Evolutionary conservation across 768 basidiomycete genomes (phyloP).

Genomic region (Termitomyces sp.): DNA sequence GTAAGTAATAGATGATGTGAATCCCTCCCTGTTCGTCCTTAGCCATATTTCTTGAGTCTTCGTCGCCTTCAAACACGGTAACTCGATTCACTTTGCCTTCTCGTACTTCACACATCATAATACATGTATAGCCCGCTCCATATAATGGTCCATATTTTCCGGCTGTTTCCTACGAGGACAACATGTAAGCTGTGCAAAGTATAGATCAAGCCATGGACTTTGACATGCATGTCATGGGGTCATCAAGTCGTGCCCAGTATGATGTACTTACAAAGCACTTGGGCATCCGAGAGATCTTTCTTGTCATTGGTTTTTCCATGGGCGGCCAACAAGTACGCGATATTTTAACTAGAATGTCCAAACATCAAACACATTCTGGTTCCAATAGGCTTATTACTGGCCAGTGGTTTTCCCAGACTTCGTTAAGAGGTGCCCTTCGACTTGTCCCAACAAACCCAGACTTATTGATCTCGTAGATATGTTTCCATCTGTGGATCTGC

Average conservation of each 20-base stretch:
- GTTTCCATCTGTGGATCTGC: slow-evolving; percentile 49
- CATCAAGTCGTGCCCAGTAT: slow-evolving; percentile 47
- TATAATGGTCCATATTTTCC: slow-evolving; percentile 59
- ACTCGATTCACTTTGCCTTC: not conserved
- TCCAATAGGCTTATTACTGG: slow-evolving; percentile 48
- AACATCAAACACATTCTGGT: not conserved
- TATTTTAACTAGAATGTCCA: not conserved
- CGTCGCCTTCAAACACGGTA: slow-evolving; percentile 59
- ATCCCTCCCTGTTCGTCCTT: not conserved
- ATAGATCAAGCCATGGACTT: not conserved
- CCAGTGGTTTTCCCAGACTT: slow-evolving; percentile 49
- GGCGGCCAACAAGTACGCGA: slow-evolving; percentile 42
- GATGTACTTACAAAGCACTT: slow-evolving; percentile 44
- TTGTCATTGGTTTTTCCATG: slow-evolving; percentile 56
- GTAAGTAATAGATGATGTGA: slow-evolving; percentile 21
- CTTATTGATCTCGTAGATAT: slow-evolving; percentile 30
- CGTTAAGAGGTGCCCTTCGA: slow-evolving; percentile 34
- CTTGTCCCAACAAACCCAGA: not conserved
- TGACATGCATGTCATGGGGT: not conserved
- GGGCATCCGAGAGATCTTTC: slow-evolving; percentile 36
- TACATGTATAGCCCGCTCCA: slow-evolving; percentile 35
- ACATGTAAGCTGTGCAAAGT: slow-evolving; percentile 33
- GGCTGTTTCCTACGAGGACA: slow-evolving; percentile 50
- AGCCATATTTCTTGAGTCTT: slow-evolving; percentile 32
- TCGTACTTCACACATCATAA: not conserved